Percentiles rank a stretch among this genome's conserved stretches.
Evolutionary conservation across 345 rosid genomes (phyloP).

Genomic region (Heritiera littoralis): DNA sequence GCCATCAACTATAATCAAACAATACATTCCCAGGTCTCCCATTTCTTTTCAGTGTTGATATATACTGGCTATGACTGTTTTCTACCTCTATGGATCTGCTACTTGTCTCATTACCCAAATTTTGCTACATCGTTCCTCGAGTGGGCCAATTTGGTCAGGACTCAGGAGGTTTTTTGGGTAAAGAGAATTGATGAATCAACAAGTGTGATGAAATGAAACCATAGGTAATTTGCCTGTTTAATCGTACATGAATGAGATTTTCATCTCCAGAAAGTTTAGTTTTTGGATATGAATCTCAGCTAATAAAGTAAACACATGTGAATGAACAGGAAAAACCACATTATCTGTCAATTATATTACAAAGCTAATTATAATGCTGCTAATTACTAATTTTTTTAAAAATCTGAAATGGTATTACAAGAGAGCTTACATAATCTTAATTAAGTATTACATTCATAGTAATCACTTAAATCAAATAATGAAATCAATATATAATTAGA

Average conservation of each 20-base stretch:
- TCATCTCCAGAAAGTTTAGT: too few species aligned
- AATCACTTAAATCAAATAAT: too few species aligned
- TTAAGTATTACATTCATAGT: too few species aligned
- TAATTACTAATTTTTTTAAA: too few species aligned
- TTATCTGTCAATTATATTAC: background rate
- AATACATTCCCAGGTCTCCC: background rate
- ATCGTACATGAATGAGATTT: too few species aligned
- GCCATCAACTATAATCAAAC: background rate
- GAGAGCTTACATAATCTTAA: too few species aligned
- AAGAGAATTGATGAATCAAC: too few species aligned
- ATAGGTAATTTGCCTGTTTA: too few species aligned
- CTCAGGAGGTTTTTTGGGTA: background rate
- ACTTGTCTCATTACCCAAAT: background rate
- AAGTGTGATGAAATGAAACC: too few species aligned
- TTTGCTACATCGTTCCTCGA: background rate
- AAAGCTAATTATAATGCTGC: background rate
- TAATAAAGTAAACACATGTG: background rate
- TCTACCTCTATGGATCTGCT: background rate
- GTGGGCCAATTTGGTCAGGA: background rate
- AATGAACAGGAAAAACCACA: background rate
- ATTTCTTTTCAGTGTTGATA: conserved; percentile 4
- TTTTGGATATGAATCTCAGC: too few species aligned
- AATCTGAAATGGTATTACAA: too few species aligned
- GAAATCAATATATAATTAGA: too few species aligned
- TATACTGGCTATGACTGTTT: background rate